Conservation (phyloP, 2,329 filamentous ascomycete genomes). For the Aspergillus aculeatus region DNA sequence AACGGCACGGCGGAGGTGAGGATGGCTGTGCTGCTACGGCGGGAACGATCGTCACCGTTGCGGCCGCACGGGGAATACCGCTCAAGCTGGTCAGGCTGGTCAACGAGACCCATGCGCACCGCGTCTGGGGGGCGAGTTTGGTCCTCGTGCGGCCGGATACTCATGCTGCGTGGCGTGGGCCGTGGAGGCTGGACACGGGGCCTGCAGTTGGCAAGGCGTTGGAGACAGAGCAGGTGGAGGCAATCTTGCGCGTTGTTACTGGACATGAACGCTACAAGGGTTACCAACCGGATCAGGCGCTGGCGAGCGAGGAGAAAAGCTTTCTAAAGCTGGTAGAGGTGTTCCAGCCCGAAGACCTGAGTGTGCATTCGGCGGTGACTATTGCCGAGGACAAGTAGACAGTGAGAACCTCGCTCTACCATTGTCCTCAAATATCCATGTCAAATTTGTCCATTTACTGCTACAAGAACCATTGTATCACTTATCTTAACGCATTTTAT, state of each 20-base stretch:
- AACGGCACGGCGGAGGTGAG: neutral
- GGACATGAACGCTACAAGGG: neutral
- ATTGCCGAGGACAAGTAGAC: neutral
- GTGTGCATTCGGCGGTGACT: neutral
- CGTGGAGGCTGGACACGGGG: neutral
- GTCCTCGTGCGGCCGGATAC: constrained; percentile 30
- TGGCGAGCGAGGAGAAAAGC: neutral
- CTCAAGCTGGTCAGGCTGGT: constrained; percentile 15
- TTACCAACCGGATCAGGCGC: neutral
- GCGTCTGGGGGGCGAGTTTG: constrained; percentile 23
- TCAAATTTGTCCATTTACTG: neutral
- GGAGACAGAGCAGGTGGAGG: neutral
- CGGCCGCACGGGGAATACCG: constrained; percentile 10
- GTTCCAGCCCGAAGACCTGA: neutral
- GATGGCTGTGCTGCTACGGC: neutral
- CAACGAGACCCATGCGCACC: constrained; percentile 20
- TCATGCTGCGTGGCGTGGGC: constrained; percentile 28
- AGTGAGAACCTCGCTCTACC: neutral
- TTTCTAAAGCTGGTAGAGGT: neutral
- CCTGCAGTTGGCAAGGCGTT: neutral
- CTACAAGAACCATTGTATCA: neutral
- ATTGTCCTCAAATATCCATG: no score
- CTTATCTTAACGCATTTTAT: neutral
- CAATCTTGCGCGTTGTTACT: neutral
- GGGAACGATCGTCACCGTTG: neutral